Base-by-base conservation (phyloP, 108 stramenopile genomes). In the Ochromonas danica region DNA sequence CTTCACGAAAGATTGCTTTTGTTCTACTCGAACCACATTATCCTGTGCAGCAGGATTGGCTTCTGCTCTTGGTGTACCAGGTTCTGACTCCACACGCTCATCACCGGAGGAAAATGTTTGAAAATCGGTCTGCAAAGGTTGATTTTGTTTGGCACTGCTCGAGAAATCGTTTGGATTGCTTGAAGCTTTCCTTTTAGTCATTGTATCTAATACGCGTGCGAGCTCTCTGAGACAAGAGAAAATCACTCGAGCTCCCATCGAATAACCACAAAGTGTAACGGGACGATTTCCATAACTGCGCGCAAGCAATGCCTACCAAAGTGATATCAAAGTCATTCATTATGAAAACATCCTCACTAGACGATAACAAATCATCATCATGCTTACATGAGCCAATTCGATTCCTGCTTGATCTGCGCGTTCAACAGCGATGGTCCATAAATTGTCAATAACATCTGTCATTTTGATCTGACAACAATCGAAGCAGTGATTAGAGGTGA, bases 161-260 rank as follows among this genome's bases (percentile, higher is more conserved):
- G 45, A 51, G 45, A 22, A 51, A 14, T 22, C 22, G 45, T 51
- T 51, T 14, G 6, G 6, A 51, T 51, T 51, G 45, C 6, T 6
- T 14, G 45, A 14, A 51, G 6, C 22, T 22, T 14, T 51, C 45
- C 22, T 6, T 51, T 14, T 22, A 51, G 6, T 51, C 22, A 6
- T 51, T 51, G 6, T 22, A 51, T 51, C 22, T 22, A 22, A 14
- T 51, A 14, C 45, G 45, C 6, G 45, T 51, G 45, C 93, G 30
- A 97, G 80, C 71, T 95, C 93, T 79, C 94, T 92, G 71, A 96
- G 80, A 71, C 95, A 95, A 1, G 90, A 81, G 79, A 96, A 95
- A 60, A 98, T 92, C 35, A 92, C 92, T 77, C 95, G 83, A 0
- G 94, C 95, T 39, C 97, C 97, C 89, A 98, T 93, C 0, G 92